phyloP scores from a whole-genome alignment of 1,284 basidiomycete genomes.

The Papiliotrema terrestris region DNA sequence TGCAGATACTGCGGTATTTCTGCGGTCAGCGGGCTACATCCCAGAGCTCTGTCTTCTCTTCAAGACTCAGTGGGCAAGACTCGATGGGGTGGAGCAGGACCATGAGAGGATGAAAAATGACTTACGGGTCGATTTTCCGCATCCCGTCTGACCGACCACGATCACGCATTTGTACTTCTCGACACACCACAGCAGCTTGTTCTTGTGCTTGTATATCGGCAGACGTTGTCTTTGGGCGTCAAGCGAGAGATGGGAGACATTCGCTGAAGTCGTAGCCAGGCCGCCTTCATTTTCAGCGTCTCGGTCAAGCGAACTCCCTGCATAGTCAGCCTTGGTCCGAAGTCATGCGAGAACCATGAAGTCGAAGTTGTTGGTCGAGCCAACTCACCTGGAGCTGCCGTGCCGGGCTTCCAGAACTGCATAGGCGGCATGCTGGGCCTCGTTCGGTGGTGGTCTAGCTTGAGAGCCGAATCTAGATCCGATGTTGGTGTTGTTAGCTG shows the following conservation, averaged over 20 bases:
- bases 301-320: conserved; percentile 74
- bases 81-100: not conserved
- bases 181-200: conserved; percentile 74
- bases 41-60: not conserved
- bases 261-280: conserved; percentile 56
- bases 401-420: conserved; percentile 62
- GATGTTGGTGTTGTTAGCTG: not conserved
- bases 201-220: conserved; percentile 85
- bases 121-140: conserved; percentile 94
- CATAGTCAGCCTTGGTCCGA: not conserved
- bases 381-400: conserved; percentile 65
- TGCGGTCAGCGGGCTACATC: conserved; percentile 34
- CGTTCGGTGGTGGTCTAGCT: not conserved
- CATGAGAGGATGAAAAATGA: conserved; percentile 12
- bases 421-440: conserved; percentile 3
- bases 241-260: conserved; percentile 53
- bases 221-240: conserved; percentile 72
- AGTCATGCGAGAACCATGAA: not conserved
- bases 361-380: not conserved
- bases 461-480: not conserved
- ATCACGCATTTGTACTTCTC: conserved; percentile 81
- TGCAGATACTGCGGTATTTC: conserved; percentile 92
- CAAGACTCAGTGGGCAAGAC: not conserved
- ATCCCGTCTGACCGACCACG: conserved; percentile 90
- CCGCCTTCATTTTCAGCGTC: conserved; percentile 69